Base-by-base conservation (phyloP, 257 asterid genomes). In the Rhazya stricta region DNA sequence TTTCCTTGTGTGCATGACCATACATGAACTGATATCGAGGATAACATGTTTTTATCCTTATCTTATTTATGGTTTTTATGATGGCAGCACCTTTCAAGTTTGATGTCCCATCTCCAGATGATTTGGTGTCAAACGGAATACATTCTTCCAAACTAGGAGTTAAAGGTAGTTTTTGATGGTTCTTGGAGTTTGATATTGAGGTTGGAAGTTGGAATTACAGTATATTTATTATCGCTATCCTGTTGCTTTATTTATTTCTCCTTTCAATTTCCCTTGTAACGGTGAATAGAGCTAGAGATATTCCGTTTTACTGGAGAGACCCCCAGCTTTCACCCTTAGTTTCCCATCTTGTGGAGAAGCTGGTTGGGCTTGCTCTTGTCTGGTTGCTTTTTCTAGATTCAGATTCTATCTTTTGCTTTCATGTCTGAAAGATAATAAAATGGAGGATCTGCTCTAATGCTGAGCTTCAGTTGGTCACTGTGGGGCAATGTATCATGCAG, bases 81-180 rank as follows among this genome's bases (percentile, higher is more conserved):
- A 67, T 84, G 65, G 86, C 96, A 92, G 97, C 84, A 71, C 93
- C 94, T 50, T 94, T 91, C 96, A 85, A 86, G 86, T 94, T 92
- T 72, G 83, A 89, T 77, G 84, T 75, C 65, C 97, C 95, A 62
- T 94, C 98, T 77, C 97, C 97, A 23, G 97, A 91, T 83, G 97
- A 94, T 83, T 48, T 88, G 84, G 95, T 90, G 67, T 83, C 91
- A 34, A 80, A 80, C 80, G 89, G 93, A 79, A 76, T 86, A 78
- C 84, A 71, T 75, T 80, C 93, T 60, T 81, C 85, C 78, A 91
- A 77, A 73, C 41, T 78, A 75, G 83, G 83, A 70, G 81, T 87
- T 68, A 91, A 79, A 84, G 92, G 97, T 90, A 85, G 46, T 76
- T 81, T 65, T 71, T 69, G 37, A 43, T 39, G 18, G 53, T 74